A percentile compares a stretch with the other conserved stretches of the same genome.
Evolutionary conservation across 2,329 filamentous ascomycete genomes (phyloP).

Genomic region (Phyllosticta capitalensis): DNA sequence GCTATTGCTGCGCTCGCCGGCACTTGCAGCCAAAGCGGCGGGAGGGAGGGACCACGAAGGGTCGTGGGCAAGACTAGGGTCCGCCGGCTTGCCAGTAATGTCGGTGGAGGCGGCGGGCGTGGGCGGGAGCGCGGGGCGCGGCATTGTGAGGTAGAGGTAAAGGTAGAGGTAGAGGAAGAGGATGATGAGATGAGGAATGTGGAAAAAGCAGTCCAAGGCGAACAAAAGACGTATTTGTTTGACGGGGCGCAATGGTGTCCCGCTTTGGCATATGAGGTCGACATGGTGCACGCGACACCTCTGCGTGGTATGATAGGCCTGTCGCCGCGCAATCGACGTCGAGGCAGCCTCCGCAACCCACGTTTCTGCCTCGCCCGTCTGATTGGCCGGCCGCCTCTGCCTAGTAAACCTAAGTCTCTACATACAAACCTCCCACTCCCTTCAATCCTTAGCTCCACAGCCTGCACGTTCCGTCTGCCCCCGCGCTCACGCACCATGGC

Average conservation of each 20-base stretch:
- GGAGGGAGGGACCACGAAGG: slow-evolving; percentile 42
- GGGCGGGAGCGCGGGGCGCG: slow-evolving; percentile 56
- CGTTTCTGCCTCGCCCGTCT: neutral
- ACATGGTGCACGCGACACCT: neutral
- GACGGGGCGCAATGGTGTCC: neutral
- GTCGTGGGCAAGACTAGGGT: slow-evolving; percentile 5
- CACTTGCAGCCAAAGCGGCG: slow-evolving; percentile 47
- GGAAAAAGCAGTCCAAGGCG: neutral
- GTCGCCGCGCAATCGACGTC: neutral
- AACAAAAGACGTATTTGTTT: neutral
- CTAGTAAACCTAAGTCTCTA: neutral
- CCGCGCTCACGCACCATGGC: slow-evolving; percentile 89
- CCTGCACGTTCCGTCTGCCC: slow-evolving; percentile 85
- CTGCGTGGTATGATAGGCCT: neutral
- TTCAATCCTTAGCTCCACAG: slow-evolving; percentile 55
- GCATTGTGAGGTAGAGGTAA: slow-evolving; percentile 40
- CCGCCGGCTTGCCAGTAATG: slow-evolving; percentile 52
- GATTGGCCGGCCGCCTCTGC: slow-evolving; percentile 1
- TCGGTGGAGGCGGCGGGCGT: slow-evolving; percentile 75
- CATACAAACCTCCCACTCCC: neutral
- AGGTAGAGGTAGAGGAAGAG: neutral
- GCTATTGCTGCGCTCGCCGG: slow-evolving; percentile 25
- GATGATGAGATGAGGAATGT: neutral
- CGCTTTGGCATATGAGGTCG: neutral
- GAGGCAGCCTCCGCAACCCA: neutral